Base-by-base conservation (phyloP, 202 grass and related monocot species). In the Musa balbisiana region DNA sequence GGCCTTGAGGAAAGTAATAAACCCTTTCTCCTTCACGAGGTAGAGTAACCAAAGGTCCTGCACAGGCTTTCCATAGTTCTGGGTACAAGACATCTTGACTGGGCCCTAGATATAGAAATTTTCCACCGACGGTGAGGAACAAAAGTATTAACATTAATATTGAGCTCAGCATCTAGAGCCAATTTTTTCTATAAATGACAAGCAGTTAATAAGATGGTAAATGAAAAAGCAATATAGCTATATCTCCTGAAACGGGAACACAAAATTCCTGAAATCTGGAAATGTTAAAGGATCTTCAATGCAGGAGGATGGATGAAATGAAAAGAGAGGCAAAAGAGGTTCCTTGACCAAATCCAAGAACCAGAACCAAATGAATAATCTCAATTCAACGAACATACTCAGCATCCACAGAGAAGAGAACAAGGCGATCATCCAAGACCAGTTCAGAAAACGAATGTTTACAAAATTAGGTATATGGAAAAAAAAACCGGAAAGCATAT, bases 1-100 rank as follows among this genome's bases (percentile, higher is more conserved):
- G 96, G 22, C 96, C 96, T 82, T 99, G 96, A 51, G 96, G 91
- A 49, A 95, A 94, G 85, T 99, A 99, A 84, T 95, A 99, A n/a
- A 95, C 91, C 3, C 80, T 89, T 72, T 99, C 91, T 21, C 80
- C 91, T 50, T 76, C 78, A 27, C 81, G 83, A 49, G 96, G 96
- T 15, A 99, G 83, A 11, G 83, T 84, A 81, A 99, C 85, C 25
- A 99, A 80, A 8, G 91, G 91, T 19, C 96, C 96, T 0, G 96
- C 96, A 73, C 96, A 99, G 23, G 91, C 96, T 69, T 92, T 82
- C 96, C 96, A 99, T 52, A 99, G 83, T 80, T 95, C 89, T 25
- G 68, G 79, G 89, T 87, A 95, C 2, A 95, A 51, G 1, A 49
- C 80, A 65, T 92, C 87, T 20, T 64, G 83, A 59, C 52, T 72